Conservation (phyloP, 192 early-diverging fungal species). For the Funneliformis geosporum region DNA sequence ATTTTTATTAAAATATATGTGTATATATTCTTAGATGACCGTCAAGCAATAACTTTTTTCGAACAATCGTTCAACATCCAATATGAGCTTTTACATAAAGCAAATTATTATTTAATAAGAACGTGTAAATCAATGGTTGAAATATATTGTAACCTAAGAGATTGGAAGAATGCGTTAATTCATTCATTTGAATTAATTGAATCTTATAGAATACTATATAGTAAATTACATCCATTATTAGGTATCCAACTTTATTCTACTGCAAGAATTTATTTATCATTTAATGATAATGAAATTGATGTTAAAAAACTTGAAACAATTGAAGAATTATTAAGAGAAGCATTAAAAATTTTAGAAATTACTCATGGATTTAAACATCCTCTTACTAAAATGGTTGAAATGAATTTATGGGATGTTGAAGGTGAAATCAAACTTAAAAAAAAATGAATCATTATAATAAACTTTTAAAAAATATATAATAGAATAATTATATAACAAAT, state of each 20-base stretch:
- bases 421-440: neutral
- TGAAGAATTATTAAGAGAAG: slow-evolving; percentile 4
- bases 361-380: slow-evolving; percentile 21
- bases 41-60: neutral
- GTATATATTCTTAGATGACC: no score
- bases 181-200: slow-evolving; percentile 19
- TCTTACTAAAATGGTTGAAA: slow-evolving; percentile 20
- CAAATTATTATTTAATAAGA: slow-evolving; percentile 15
- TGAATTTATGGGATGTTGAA: slow-evolving; percentile 5
- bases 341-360: slow-evolving; percentile 23
- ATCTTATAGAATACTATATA: slow-evolving; percentile 8
- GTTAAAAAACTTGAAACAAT: neutral
- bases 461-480: no score
- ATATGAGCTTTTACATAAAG: slow-evolving; percentile 18
- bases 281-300: neutral
- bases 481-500: no score
- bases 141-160: neutral
- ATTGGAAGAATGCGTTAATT: slow-evolving; percentile 20
- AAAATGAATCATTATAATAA: no score
- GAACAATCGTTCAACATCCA: slow-evolving; percentile 18
- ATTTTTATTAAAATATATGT: no score
- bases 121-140: slow-evolving; percentile 25
- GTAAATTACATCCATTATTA: slow-evolving; percentile 22
- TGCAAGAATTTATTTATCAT: slow-evolving; percentile 21
- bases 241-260: slow-evolving; percentile 10